phyloP scores from a whole-genome alignment of 2,329 filamentous ascomycete genomes.

The Lasiodiplodia sp. region DNA sequence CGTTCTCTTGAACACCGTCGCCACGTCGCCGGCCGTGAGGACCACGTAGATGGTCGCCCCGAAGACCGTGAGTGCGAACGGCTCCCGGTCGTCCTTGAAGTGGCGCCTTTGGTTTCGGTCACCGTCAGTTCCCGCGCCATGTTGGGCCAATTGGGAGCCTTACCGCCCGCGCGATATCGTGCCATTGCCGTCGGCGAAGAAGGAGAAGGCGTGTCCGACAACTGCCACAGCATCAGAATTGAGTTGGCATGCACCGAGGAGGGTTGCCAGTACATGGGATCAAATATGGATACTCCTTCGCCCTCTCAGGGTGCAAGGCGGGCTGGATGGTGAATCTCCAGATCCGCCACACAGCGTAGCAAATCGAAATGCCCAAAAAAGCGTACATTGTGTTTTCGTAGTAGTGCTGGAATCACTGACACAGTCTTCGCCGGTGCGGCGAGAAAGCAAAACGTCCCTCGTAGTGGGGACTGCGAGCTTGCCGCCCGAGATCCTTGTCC shows the following conservation, averaged over 20 bases:
- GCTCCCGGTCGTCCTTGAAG: neutral
- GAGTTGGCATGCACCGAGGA: neutral
- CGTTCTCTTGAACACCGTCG: conserved; percentile 10
- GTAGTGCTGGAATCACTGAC: neutral
- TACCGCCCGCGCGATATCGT: conserved; percentile 13
- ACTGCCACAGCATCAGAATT: neutral
- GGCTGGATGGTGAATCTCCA: conserved; percentile 18
- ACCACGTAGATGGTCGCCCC: conserved; percentile 13
- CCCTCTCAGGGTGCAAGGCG: conserved; percentile 7
- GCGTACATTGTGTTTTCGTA: neutral
- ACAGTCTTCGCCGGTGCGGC: neutral
- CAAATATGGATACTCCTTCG: conserved; percentile 3
- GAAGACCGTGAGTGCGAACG: conserved; percentile 10
- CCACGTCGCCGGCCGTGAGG: neutral
- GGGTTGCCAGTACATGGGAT: neutral
- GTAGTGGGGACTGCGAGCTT: neutral
- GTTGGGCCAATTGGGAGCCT: neutral
- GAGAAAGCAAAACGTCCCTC: neutral
- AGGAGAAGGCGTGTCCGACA: conserved; percentile 10
- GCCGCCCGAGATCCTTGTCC: neutral
- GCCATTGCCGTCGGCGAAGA: conserved; percentile 1
- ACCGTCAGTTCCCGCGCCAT: neutral
- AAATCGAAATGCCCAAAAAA: neutral
- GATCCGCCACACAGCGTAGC: neutral
- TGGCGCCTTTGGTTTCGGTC: neutral